phyloP scores from a whole-genome alignment of 805 yeast species.

The Ogataea saltuana region DNA sequence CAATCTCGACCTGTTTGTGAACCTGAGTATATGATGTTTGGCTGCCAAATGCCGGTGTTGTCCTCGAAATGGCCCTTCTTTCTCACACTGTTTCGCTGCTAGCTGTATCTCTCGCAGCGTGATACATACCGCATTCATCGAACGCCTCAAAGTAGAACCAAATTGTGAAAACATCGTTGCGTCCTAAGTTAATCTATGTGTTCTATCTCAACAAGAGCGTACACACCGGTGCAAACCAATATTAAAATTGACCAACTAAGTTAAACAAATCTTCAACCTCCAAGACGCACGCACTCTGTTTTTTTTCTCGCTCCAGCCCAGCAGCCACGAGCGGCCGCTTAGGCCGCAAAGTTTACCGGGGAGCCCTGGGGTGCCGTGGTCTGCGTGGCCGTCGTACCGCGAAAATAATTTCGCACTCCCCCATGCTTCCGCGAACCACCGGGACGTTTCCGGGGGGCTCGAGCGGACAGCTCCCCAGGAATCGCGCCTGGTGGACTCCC shows the following conservation, averaged over 20 bases:
- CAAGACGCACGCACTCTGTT: constrained; percentile 7
- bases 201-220: constrained; percentile 10
- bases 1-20: too few relatives aligned
- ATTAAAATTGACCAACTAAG: constrained; percentile 1
- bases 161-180: constrained; percentile 37
- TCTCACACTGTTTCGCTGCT: not conserved
- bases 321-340: constrained; percentile 2
- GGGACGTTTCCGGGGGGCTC: not conserved
- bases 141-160: constrained; percentile 38
- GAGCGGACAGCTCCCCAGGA: not conserved
- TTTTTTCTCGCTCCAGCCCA: constrained; percentile 8
- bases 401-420: too few relatives aligned
- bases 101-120: not conserved
- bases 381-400: constrained; percentile 3
- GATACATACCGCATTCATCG: constrained; percentile 37
- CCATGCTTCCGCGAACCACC: not conserved
- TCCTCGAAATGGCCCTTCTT: too few relatives aligned
- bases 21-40: too few relatives aligned
- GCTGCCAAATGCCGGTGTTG: too few relatives aligned
- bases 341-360: too few relatives aligned
- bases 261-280: constrained; percentile 6
- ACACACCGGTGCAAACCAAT: not conserved
- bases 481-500: too few relatives aligned
- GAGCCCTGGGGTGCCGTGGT: not conserved
- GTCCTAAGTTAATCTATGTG: constrained; percentile 10